phyloP scores from a whole-genome alignment of 768 basidiomycete species.

The Phaeotremella fagi region DNA sequence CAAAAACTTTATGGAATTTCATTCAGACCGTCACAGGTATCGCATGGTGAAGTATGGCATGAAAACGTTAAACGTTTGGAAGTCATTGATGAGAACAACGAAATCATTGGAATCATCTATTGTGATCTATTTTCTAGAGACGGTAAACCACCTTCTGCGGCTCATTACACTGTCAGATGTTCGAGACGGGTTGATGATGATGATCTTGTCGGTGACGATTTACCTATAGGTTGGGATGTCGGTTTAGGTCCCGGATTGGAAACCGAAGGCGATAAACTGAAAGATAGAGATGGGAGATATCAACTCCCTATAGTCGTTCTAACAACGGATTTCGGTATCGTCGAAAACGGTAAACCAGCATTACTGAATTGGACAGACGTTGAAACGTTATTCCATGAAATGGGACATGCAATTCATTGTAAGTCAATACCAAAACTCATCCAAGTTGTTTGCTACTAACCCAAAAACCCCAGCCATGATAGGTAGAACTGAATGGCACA shows the following conservation, averaged over 20 bases:
- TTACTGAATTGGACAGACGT: slow-evolving; percentile 88
- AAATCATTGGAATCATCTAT: slow-evolving; percentile 90
- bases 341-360: slow-evolving; percentile 59
- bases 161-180: slow-evolving; percentile 96
- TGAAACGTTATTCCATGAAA: slow-evolving; percentile 91
- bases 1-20: slow-evolving; percentile 81
- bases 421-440: too few relatives aligned
- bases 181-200: slow-evolving; percentile 89
- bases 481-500: slow-evolving; percentile 93
- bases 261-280: slow-evolving; percentile 54
- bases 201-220: slow-evolving; percentile 63
- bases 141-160: slow-evolving; percentile 85
- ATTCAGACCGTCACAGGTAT: slow-evolving; percentile 58
- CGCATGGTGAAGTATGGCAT: slow-evolving; percentile 84
- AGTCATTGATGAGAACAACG: slow-evolving; percentile 85
- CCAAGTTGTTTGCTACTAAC: too few relatives aligned
- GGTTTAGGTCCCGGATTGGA: slow-evolving; percentile 34
- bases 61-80: slow-evolving; percentile 81
- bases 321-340: slow-evolving; percentile 72
- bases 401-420: slow-evolving; percentile 99
- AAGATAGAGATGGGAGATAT: slow-evolving; percentile 63
- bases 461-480: slow-evolving; percentile 99
- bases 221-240: slow-evolving; percentile 40
- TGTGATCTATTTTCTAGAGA: slow-evolving; percentile 80
- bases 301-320: slow-evolving; percentile 90